Evolutionary conservation across 2,329 filamentous ascomycete genomes (phyloP).

Genomic region (Chaetothyriales sp.): DNA sequence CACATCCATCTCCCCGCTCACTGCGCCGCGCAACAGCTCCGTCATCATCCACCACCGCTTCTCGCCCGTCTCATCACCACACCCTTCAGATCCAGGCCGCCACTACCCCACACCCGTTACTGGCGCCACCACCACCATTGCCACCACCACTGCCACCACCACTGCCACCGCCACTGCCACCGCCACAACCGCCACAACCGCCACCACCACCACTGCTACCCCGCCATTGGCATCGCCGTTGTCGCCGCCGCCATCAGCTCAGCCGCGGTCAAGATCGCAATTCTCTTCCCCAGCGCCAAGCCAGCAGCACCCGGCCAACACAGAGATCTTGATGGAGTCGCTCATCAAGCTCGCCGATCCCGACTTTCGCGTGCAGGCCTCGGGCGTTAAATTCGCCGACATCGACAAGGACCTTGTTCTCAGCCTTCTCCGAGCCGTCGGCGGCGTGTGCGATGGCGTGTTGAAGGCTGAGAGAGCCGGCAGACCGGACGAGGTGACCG

Average conservation of each 20-base stretch:
- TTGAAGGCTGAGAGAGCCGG: slow-evolving; percentile 45
- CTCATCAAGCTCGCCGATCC: slow-evolving; percentile 19
- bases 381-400: slow-evolving; percentile 22
- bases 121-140: neutral
- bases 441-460: slow-evolving; percentile 39
- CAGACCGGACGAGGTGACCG: slow-evolving; percentile 44
- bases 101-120: neutral
- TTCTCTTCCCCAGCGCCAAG: neutral
- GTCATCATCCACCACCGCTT: neutral
- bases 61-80: neutral
- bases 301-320: slow-evolving; percentile 10
- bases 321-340: slow-evolving; percentile 18
- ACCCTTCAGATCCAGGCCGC: neutral
- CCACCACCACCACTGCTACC: neutral
- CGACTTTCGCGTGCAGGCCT: slow-evolving; percentile 12
- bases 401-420: slow-evolving; percentile 46
- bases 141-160: neutral
- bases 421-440: slow-evolving; percentile 38
- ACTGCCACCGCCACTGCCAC: slow-evolving; percentile 3
- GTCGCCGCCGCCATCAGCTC: slow-evolving; percentile 5
- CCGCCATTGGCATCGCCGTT: neutral
- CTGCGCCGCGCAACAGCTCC: neutral
- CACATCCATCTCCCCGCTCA: neutral
- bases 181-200: neutral
- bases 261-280: neutral